Conservation (phyloP, 2,329 filamentous ascomycete genomes). For the Aspergillus caelatus region DNA sequence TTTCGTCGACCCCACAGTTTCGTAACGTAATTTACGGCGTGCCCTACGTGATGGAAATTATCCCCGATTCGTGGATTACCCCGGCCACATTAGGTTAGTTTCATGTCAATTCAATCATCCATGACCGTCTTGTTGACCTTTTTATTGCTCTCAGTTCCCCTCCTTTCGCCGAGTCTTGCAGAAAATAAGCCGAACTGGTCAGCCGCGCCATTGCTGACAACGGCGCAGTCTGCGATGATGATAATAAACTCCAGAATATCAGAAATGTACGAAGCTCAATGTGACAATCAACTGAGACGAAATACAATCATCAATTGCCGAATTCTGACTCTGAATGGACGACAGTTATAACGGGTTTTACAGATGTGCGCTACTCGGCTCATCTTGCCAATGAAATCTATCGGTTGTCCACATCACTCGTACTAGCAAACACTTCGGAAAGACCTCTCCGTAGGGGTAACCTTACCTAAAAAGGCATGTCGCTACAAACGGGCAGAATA, state of each 20-base stretch:
- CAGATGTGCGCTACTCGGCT: neutral
- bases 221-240: neutral
- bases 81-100: neutral
- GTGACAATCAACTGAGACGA: no score
- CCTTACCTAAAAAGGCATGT: no score
- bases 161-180: neutral
- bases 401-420: neutral
- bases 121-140: neutral
- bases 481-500: neutral
- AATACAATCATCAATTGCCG: no score
- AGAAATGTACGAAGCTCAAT: neutral
- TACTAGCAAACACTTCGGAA: neutral
- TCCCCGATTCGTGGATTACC: neutral
- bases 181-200: neutral
- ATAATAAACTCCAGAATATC: neutral
- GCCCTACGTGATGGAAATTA: neutral
- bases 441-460: neutral
- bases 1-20: neutral
- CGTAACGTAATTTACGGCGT: slow-evolving; percentile 13
- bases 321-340: no score
- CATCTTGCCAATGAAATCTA: neutral
- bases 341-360: neutral
- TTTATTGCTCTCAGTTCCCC: neutral
- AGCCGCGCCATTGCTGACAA: neutral
- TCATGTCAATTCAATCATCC: neutral